Conservation (phyloP, 2,329 filamentous ascomycete species). For the Phaeosphaeria sp. region DNA sequence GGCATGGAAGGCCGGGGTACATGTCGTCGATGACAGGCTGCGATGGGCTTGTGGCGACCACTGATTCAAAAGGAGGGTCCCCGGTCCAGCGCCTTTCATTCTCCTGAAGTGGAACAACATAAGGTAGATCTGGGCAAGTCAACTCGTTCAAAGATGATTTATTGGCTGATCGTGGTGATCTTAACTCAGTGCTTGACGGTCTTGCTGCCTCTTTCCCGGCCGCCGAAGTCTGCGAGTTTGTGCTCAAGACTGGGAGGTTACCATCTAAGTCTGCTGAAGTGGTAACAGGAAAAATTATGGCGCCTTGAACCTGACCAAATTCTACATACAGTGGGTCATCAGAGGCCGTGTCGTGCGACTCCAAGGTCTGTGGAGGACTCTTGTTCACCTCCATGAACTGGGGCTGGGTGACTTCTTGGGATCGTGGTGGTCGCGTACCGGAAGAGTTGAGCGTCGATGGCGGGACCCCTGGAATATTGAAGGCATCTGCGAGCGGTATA, state of each 20-base stretch:
- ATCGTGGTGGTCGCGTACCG: background rate
- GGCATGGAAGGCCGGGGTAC: constrained; percentile 23
- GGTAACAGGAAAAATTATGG: background rate
- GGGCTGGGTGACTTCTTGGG: background rate
- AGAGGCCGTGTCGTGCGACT: background rate
- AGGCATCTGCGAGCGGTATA: background rate
- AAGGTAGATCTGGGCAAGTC: too few species aligned
- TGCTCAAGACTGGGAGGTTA: background rate
- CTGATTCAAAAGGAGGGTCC: too few species aligned
- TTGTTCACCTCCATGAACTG: background rate
- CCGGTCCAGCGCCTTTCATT: background rate
- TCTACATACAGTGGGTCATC: background rate
- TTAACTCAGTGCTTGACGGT: background rate
- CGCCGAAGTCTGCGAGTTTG: background rate
- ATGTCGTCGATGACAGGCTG: background rate
- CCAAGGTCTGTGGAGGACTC: background rate
- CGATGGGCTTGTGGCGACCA: too few species aligned
- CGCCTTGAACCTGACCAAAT: background rate
- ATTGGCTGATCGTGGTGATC: too few species aligned
- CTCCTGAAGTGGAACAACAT: too few species aligned
- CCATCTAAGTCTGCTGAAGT: background rate
- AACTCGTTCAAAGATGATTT: too few species aligned
- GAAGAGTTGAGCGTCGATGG: background rate
- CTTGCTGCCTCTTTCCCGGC: too few species aligned
- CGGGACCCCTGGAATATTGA: background rate